A percentile compares a stretch with the other conserved stretches of the same genome.
Conservation (phyloP, 192 early-diverging fungal genomes). For the Podila clonocystis region DNA sequence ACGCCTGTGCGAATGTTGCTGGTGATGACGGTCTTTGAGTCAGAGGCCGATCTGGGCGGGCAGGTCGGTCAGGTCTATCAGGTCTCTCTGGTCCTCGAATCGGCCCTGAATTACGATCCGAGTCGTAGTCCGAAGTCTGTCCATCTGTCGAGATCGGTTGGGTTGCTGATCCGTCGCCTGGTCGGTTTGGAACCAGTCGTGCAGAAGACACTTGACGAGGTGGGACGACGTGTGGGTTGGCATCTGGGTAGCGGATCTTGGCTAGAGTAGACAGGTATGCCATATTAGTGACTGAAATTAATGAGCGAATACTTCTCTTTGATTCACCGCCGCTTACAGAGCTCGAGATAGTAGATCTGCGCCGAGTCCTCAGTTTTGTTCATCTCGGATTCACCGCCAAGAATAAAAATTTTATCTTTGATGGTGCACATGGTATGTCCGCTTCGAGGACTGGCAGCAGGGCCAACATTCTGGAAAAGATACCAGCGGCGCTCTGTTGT, state of each 20-base stretch:
- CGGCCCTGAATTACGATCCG: slow-evolving; percentile 10
- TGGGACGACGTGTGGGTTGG: not conserved
- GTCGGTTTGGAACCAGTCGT: slow-evolving; percentile 20
- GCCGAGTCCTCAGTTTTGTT: slow-evolving; percentile 43
- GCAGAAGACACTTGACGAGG: slow-evolving; percentile 41
- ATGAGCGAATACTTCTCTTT: not conserved
- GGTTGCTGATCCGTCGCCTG: not conserved
- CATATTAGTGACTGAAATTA: no score
- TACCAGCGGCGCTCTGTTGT: slow-evolving; percentile 63
- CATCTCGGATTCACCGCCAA: slow-evolving; percentile 60
- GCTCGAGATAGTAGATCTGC: slow-evolving; percentile 23
- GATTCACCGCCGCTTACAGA: slow-evolving; percentile 8
- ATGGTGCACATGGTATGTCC: slow-evolving; percentile 55
- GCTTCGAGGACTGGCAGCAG: slow-evolving; percentile 55
- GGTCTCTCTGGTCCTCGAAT: slow-evolving; percentile 12
- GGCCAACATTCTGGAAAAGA: slow-evolving; percentile 65
- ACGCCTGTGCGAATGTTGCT: slow-evolving; percentile 19
- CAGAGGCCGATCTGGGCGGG: slow-evolving; percentile 10
- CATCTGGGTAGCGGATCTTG: slow-evolving; percentile 34
- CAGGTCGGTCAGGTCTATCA: slow-evolving; percentile 30
- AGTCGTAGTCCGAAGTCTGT: slow-evolving; percentile 9
- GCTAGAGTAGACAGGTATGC: slow-evolving; percentile 2
- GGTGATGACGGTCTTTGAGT: slow-evolving; percentile 31
- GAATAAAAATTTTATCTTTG: slow-evolving; percentile 58
- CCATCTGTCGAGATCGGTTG: slow-evolving; percentile 2